Evolutionary conservation across 2,329 filamentous ascomycete genomes (phyloP).

Genomic region (Pezicula neosporulosa): DNA sequence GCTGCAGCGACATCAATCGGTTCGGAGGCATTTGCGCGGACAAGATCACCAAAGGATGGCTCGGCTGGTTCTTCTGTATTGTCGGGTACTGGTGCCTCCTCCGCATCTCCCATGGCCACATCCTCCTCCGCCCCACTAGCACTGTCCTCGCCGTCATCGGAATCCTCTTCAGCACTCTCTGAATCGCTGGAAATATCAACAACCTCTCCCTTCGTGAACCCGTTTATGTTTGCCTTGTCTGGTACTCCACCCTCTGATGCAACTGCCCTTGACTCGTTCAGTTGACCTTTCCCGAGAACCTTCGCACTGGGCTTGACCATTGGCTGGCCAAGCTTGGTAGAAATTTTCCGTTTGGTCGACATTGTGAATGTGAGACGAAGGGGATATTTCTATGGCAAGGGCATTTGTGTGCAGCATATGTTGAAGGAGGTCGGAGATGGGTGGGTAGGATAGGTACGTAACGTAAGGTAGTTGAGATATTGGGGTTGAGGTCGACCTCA

Average conservation of each 20-base stretch:
- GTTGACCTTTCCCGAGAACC: conserved; percentile 42
- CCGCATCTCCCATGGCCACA: conserved; percentile 34
- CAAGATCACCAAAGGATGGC: conserved; percentile 84
- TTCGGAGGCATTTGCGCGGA: conserved; percentile 65
- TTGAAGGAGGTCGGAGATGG: no score
- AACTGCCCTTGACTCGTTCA: conserved; percentile 56
- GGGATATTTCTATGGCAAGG: no score
- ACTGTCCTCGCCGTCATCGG: conserved; percentile 43
- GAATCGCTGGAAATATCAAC: conserved; percentile 58
- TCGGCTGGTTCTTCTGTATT: conserved; percentile 29
- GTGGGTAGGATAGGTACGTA: no score
- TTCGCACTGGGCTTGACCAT: conserved; percentile 51
- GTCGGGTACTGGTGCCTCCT: conserved; percentile 29
- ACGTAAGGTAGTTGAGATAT: no score
- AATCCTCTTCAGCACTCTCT: conserved; percentile 44
- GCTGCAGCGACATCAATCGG: conserved; percentile 72
- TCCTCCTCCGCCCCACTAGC: conserved; percentile 38
- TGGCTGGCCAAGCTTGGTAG: conserved; percentile 54
- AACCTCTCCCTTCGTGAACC: conserved; percentile 20
- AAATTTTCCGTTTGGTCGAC: conserved; percentile 60
- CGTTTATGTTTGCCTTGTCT: conserved; percentile 15
- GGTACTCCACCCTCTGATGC: conserved; percentile 37
- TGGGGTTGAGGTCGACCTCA: no score
- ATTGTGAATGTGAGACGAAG: conserved; percentile 29
- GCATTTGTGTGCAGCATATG: no score